A percentile compares a stretch with the other conserved stretches of the same genome.
These are phyloP conservation scores for Kalmusia sp. DNA, from an alignment of 2,329 filamentous ascomycete genomes.

Conservation along the genomic window DNA sequence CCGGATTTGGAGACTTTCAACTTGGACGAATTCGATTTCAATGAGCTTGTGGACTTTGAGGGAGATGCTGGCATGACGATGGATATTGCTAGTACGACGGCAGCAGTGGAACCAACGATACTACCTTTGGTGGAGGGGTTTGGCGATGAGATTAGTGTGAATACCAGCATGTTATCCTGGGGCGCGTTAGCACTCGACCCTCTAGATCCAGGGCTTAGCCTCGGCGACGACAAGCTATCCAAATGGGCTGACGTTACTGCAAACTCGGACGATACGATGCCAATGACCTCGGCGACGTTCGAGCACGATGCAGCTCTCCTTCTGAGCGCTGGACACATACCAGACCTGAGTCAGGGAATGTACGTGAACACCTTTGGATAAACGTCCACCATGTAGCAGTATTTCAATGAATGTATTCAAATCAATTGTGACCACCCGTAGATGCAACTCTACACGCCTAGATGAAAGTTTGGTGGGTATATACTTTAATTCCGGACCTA, in stretches of 20 bases:
- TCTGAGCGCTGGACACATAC: slow-evolving; percentile 7
- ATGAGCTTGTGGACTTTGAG: slow-evolving; percentile 33
- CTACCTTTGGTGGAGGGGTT: slow-evolving; percentile 16
- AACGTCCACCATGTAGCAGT: not conserved
- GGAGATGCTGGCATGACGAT: slow-evolving; percentile 17
- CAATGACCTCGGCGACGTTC: slow-evolving; percentile 18
- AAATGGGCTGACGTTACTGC: slow-evolving; percentile 6
- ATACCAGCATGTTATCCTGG: slow-evolving; percentile 21
- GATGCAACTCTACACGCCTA: too few species aligned
- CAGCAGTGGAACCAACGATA: slow-evolving; percentile 11
- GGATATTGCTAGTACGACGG: slow-evolving; percentile 13
- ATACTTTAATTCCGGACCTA: slow-evolving; percentile 25
- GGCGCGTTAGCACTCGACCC: slow-evolving; percentile 12
- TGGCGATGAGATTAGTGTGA: slow-evolving; percentile 23
- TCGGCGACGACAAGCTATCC: slow-evolving; percentile 4
- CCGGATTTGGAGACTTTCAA: slow-evolving; percentile 14
- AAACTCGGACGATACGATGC: slow-evolving; percentile 4
- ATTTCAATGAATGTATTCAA: too few species aligned
- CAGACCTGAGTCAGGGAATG: not conserved
- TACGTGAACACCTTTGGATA: not conserved
- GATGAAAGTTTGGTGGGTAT: too few species aligned
- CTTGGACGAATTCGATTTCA: slow-evolving; percentile 33
- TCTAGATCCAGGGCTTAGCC: slow-evolving; percentile 1
- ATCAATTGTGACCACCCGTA: too few species aligned
- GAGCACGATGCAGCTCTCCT: slow-evolving; percentile 25